These are phyloP conservation scores for Arachnopeziza araneosa DNA, from an alignment of 2,329 filamentous ascomycete species.

Conservation along the genomic window DNA sequence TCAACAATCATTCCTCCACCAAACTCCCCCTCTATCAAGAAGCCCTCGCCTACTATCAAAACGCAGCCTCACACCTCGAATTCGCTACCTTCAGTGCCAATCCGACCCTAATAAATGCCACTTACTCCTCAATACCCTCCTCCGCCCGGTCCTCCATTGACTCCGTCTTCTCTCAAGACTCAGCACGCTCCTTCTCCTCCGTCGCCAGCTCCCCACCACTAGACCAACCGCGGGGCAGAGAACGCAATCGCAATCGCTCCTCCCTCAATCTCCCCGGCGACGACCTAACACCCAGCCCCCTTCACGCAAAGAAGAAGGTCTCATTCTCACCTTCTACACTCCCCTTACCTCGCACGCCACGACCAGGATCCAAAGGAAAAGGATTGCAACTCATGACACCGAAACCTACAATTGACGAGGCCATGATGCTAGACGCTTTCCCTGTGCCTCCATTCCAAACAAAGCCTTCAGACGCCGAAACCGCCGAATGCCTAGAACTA, in stretches of 20 bases:
- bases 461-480: neutral
- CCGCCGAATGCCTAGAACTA: neutral
- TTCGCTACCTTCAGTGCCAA: constrained; percentile 19
- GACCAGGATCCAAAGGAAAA: neutral
- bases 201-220: constrained; percentile 8
- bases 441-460: constrained; percentile 9
- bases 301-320: constrained; percentile 23
- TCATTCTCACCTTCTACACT: constrained; percentile 19
- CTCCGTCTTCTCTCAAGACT: constrained; percentile 24
- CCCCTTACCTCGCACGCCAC: neutral
- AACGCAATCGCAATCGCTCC: constrained; percentile 5
- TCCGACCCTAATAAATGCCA: constrained; percentile 2
- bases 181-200: constrained; percentile 10
- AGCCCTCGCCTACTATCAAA: constrained; percentile 22
- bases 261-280: neutral
- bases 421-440: constrained; percentile 13
- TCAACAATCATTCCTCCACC: constrained; percentile 19
- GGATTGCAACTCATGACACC: neutral
- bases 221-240: neutral
- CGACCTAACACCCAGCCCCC: neutral
- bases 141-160: constrained; percentile 26
- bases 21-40: constrained; percentile 28
- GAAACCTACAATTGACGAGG: constrained; percentile 1
- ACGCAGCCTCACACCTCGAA: constrained; percentile 21
- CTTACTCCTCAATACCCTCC: constrained; percentile 7